Evolutionary conservation across 345 rosid species (phyloP), one percentile per base, ranked within the genome.

Genomic region (Nephelium lappaceum): DNA sequence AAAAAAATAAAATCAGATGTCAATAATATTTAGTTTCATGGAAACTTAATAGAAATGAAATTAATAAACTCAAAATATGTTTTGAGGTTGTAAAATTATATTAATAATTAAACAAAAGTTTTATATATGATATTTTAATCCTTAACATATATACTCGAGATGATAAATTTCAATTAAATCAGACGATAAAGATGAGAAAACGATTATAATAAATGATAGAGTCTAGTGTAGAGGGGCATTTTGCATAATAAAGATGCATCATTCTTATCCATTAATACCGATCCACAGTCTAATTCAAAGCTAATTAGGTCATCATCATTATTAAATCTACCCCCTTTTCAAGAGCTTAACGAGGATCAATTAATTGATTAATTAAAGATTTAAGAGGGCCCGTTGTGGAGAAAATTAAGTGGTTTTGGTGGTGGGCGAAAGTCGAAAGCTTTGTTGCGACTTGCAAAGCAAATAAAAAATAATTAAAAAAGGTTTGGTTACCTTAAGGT

Each of bases 251-350:
- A 8, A 16, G 21, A 16, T 53, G 6, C 36, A 61, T 43, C 72
- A 73, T 61, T 21, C 73, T 79, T 61, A 76, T 72, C 72, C 80
- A 62, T 53, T 53, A 10, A 5, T 19, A 51, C 51, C 51, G 62
- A 6, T 21, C 6, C 51, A 21, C 36, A 49, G 23, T 25, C 6
- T 42, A 58, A 58, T 36, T 42, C 4, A 55, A 51, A 49, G 45
- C 39, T 7, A 70, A 66, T 65, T 64, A 14, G 24, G 62, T 66
- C 19, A 74, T 60, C 19, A 70, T 78, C 15, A 66, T 71, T 58
- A 58, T 73, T 73, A 73, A 69, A 67, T 63, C 51, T 7, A 18
- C 41, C 18, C 31, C 66, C 41, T 8, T 3, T 49, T 12, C 27
- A 53, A 53, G 24, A 27, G 1, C 15, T 27, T 51, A 71, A 36